phyloP scores from a whole-genome alignment of 768 basidiomycete genomes.

The Paxillus rubicundulus region DNA sequence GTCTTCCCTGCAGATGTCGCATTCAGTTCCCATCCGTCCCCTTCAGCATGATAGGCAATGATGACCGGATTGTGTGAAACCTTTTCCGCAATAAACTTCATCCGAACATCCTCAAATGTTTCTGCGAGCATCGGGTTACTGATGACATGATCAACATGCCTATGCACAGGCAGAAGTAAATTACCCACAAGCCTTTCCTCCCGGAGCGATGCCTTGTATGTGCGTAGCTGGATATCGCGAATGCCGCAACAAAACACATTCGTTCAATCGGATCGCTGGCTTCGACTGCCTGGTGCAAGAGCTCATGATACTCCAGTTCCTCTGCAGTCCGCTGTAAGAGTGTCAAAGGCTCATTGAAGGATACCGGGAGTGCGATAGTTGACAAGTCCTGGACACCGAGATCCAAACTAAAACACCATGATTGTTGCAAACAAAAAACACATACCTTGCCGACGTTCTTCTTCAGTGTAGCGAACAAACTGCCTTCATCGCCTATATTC shows the following conservation, averaged over 20 bases:
- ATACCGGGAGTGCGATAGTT: constrained; percentile 80
- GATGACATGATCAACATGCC: constrained; percentile 10
- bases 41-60: constrained; percentile 84
- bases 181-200: constrained; percentile 81
- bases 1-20: constrained; percentile 82
- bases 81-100: constrained; percentile 86
- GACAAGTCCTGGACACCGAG: constrained; percentile 61
- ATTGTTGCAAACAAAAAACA: not conserved
- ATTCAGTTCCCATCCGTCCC: constrained; percentile 69
- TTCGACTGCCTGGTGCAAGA: constrained; percentile 65
- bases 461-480: constrained; percentile 77
- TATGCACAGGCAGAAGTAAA: not conserved
- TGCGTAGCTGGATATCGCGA: constrained; percentile 81
- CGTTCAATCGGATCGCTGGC: constrained; percentile 60
- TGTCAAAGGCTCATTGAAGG: constrained; percentile 87
- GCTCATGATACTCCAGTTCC: constrained; percentile 73
- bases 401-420: not conserved
- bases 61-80: constrained; percentile 82
- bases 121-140: constrained; percentile 89
- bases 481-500: constrained; percentile 72
- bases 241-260: constrained; percentile 76
- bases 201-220: constrained; percentile 78
- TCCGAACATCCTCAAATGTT: constrained; percentile 79
- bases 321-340: constrained; percentile 80
- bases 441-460: constrained; percentile 85